Evolutionary conservation across 208 protist species (phyloP).

Genomic region (Trypanosoma mega): DNA sequence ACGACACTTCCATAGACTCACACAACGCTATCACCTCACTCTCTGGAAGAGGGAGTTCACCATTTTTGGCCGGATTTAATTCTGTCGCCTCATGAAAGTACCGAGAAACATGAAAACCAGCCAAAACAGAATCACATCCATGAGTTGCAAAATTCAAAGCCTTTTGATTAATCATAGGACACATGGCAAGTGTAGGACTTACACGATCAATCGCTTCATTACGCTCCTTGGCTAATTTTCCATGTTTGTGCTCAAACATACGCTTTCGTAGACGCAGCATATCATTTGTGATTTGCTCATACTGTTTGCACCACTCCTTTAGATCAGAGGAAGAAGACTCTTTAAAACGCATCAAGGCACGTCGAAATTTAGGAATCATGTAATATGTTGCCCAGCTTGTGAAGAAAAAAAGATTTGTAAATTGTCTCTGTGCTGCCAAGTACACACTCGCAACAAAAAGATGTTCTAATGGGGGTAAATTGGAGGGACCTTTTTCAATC

Average conservation of each 20-base stretch:
- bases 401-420: conserved; percentile 86
- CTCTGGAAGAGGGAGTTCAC: conserved; percentile 52
- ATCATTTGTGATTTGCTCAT: conserved; percentile 81
- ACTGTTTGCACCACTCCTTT: conserved; percentile 89
- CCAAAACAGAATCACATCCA: conserved; percentile 69
- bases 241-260: conserved; percentile 87
- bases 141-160: conserved; percentile 87
- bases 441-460: conserved; percentile 84
- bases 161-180: conserved; percentile 89
- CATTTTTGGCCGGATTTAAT: conserved; percentile 84
- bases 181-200: conserved; percentile 70
- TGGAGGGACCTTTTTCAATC: conserved; percentile 71
- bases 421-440: conserved; percentile 74
- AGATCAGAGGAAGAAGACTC: conserved; percentile 80
- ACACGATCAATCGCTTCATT: conserved; percentile 72
- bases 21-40: conserved; percentile 69
- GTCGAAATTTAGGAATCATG: conserved; percentile 75
- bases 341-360: conserved; percentile 72
- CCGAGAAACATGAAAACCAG: conserved; percentile 83
- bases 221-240: conserved; percentile 48
- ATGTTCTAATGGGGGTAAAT: conserved; percentile 76
- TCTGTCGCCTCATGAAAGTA: conserved; percentile 92
- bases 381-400: conserved; percentile 64
- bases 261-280: conserved; percentile 79
- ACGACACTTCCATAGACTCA: conserved; percentile 60